These are phyloP conservation scores for Aspergillus phoenicis DNA, from an alignment of 2,329 filamentous ascomycete species.

Conservation along the genomic window DNA sequence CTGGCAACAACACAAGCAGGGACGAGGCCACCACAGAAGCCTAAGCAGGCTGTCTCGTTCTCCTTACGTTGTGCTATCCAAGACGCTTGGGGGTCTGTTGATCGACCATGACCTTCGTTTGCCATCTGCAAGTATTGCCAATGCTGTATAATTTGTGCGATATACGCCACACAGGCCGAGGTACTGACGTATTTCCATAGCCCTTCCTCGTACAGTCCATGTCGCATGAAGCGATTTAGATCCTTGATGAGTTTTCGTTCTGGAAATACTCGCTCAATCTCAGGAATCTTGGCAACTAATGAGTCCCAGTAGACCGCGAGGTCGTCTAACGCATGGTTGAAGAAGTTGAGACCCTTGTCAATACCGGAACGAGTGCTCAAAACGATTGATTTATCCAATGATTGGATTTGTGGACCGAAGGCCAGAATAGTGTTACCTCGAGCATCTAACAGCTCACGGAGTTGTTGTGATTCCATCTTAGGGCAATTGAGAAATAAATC, in stretches of 20 bases:
- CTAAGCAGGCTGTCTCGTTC: constrained; percentile 29
- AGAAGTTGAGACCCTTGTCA: neutral
- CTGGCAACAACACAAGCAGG: constrained; percentile 41
- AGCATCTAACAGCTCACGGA: neutral
- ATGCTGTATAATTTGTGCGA: neutral
- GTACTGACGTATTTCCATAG: neutral
- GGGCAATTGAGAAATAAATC: no score
- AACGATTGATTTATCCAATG: constrained; percentile 1
- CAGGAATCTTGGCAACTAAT: neutral
- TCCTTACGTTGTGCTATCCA: constrained; percentile 15
- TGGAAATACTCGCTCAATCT: neutral
- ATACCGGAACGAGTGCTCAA: neutral
- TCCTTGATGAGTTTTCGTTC: neutral
- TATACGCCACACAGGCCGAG: neutral
- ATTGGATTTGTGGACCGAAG: constrained; percentile 6
- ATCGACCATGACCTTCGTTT: neutral
- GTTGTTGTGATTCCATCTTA: neutral
- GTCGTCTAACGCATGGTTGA: neutral
- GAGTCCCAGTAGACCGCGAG: neutral
- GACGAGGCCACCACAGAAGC: constrained; percentile 48
- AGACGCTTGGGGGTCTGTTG: constrained; percentile 1
- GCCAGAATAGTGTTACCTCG: neutral
- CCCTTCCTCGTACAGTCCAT: neutral
- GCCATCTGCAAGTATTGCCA: neutral
- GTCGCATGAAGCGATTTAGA: neutral